phyloP scores from a whole-genome alignment of 169 alveolate species.

The Babesia bigemina region DNA sequence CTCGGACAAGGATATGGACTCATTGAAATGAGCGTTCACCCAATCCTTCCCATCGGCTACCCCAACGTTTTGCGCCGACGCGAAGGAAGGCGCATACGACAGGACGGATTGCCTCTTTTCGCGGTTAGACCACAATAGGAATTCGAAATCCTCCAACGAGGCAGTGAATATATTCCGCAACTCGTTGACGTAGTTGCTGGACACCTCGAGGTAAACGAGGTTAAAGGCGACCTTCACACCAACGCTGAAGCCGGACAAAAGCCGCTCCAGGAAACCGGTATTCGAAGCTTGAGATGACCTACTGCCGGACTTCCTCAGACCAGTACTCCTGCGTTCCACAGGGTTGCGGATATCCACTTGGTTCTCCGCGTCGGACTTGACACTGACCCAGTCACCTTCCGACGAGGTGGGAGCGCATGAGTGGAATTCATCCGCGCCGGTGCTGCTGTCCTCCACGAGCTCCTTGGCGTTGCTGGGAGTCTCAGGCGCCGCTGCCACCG shows the following conservation, averaged over 20 bases:
- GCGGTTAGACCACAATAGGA: conserved; percentile 46
- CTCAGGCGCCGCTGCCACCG: background rate
- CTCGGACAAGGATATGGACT: background rate
- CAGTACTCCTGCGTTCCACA: background rate
- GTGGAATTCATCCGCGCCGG: conserved; percentile 24
- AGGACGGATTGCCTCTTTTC: background rate
- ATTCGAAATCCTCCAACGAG: conserved; percentile 59
- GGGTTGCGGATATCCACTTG: background rate
- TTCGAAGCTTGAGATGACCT: background rate
- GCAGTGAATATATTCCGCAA: conserved; percentile 29
- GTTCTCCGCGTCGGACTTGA: background rate
- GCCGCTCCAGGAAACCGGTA: conserved; percentile 10
- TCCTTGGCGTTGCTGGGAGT: background rate
- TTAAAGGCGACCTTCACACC: conserved; percentile 42
- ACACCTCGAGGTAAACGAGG: conserved; percentile 49
- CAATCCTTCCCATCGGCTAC: background rate
- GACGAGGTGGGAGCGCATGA: conserved; percentile 17
- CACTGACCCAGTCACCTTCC: conserved; percentile 46
- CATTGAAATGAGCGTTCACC: background rate
- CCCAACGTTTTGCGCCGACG: background rate
- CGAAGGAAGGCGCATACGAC: background rate
- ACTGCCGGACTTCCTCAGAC: background rate
- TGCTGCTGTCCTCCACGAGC: background rate
- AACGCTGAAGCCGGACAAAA: conserved; percentile 30
- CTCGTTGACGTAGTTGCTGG: conserved; percentile 31